Evolutionary conservation across 345 rosid genomes (phyloP), one percentile per base, ranked within the genome.

Genomic region (Eucalyptus tenuipes): DNA sequence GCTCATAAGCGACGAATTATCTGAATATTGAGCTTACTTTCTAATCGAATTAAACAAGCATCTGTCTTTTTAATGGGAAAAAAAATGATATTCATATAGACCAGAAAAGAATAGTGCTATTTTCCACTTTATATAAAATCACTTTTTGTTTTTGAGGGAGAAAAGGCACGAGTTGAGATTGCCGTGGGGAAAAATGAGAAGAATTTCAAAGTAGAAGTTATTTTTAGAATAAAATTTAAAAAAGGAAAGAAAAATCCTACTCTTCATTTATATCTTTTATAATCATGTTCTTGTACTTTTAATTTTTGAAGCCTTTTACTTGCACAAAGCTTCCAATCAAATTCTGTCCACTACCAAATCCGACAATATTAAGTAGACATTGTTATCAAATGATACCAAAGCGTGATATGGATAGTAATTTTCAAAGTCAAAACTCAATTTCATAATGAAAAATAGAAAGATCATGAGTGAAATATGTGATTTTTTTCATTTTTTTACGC

Each of bases 361-460:
- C 8, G 0, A 0, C 8, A 13, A 29, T 12, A 29, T 12, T 13
- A 61, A 27, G 0, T 12, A 29, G 17, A 61, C 4, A 61, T 0
- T 1, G 0, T 3, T 7, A 10, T 27, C 33, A 25, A 27, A 10
- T 5, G 4, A 61, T 4, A 29, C 1, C 8, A 0, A 13, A 61
- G 17, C 0, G 4, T 29, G 8, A 61, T 0, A 5, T 13, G 2
- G 4, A 29, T 0, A 0, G 3, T 61, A 13, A 12, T 29, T 61
- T 29, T 2, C 0, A 2, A 1, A 0, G 1, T 2, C 0, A 6
- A 29, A 13, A 61, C 1, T 27, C n/a, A 29, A 61, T 13, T 61
- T 29, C 17, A 61, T 61, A 1, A 9, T 59, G 0, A 1, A 59
- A 59, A 59, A 11, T 1, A 59, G 1, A 59, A 0, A 27, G 8